Percentiles rank a stretch among this genome's conserved stretches.
These are phyloP conservation scores for Phytophthora agathidicida DNA, from an alignment of 352 stramenopile genomes.

Conservation along the genomic window DNA sequence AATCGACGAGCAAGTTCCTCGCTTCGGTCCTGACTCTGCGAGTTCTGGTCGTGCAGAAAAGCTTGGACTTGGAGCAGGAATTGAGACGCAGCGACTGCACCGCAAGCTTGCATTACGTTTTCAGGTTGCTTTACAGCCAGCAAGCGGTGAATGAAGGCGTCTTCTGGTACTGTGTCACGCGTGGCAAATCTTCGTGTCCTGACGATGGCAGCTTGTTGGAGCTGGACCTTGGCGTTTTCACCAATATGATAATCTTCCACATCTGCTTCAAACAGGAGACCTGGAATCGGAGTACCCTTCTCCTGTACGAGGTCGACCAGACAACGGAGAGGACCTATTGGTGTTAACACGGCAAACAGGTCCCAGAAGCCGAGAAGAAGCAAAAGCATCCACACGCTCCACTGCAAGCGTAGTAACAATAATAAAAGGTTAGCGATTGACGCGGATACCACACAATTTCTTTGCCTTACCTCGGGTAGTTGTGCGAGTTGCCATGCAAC, in stretches of 20 bases:
- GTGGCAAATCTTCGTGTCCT: slow-evolving; percentile 17
- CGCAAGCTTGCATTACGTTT: background rate
- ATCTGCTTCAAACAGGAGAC: slow-evolving; percentile 95
- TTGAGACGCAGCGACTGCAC: slow-evolving; percentile 5
- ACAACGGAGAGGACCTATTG: slow-evolving; percentile 93
- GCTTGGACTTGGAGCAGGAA: slow-evolving; percentile 45
- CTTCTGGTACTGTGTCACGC: slow-evolving; percentile 21
- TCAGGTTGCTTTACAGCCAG: slow-evolving; percentile 3
- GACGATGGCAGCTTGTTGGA: background rate
- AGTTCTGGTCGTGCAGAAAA: slow-evolving; percentile 56
- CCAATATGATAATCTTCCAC: slow-evolving; percentile 51
- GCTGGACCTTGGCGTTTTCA: slow-evolving; percentile 1
- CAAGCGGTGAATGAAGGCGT: slow-evolving; percentile 29
- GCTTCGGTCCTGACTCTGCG: slow-evolving; percentile 31
- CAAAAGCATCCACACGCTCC: slow-evolving; percentile 89
- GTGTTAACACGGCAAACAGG: slow-evolving; percentile 96
- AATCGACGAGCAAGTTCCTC: slow-evolving; percentile 41
- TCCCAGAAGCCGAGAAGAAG: slow-evolving; percentile 97
- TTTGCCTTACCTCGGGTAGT: slow-evolving; percentile 91
- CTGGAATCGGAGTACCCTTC: slow-evolving; percentile 87
- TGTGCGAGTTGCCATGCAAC: slow-evolving; percentile 96
- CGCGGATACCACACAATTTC: background rate
- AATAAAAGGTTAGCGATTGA: background rate
- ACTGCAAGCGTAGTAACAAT: slow-evolving; percentile 38
- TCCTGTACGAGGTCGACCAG: slow-evolving; percentile 94